Evolutionary conservation across 208 protist genomes (phyloP).

Genomic region (Leishmania turanica): DNA sequence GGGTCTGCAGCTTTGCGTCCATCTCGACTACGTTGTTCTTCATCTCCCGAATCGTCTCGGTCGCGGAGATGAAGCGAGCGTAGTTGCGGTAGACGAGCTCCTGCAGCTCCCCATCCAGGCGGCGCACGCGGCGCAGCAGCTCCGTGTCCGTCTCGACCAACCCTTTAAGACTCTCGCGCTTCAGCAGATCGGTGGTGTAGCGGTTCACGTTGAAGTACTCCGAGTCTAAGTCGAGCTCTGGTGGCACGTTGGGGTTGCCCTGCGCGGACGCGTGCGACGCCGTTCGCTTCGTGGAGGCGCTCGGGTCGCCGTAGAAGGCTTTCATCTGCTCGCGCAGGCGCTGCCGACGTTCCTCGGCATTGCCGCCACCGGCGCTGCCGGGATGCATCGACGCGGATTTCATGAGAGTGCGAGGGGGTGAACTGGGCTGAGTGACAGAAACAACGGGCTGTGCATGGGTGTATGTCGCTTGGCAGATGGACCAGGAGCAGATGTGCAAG

Average conservation of each 20-base stretch:
- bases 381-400: constrained; percentile 9
- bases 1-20: constrained; percentile 80
- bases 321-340: constrained; percentile 78
- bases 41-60: constrained; percentile 97
- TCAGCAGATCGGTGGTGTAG: constrained; percentile 85
- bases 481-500: neutral
- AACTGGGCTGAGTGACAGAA: neutral
- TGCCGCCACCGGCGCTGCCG: constrained; percentile 8
- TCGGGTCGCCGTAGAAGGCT: constrained; percentile 81
- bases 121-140: constrained; percentile 70
- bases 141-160: constrained; percentile 83
- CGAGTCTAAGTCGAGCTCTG: constrained; percentile 81
- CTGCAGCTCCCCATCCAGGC: constrained; percentile 96
- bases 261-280: constrained; percentile 7
- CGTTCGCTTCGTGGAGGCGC: constrained; percentile 21
- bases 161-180: constrained; percentile 66
- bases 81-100: constrained; percentile 99
- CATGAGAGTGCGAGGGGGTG: neutral
- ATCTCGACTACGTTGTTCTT: constrained; percentile 88
- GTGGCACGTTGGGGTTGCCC: constrained; percentile 38
- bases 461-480: neutral
- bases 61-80: constrained; percentile 98
- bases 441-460: neutral
- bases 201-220: constrained; percentile 80
- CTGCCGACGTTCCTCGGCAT: constrained; percentile 51